A percentile compares a stretch with the other conserved stretches of the same genome.
Conservation (phyloP, 164 flowering plant species). For the Vitis amurensis region DNA sequence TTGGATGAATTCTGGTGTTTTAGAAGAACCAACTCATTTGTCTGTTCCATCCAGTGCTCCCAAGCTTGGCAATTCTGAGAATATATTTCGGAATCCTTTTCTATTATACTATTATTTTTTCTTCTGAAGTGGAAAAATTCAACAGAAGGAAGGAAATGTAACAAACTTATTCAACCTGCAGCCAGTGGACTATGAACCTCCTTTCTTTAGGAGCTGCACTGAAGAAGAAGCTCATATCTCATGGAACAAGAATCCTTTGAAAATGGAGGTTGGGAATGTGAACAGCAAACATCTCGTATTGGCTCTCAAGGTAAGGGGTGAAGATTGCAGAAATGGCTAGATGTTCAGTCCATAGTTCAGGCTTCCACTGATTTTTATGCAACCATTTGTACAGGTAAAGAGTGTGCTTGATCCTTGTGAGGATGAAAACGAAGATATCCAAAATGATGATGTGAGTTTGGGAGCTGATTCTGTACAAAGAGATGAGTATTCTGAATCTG, state of each 20-base stretch:
- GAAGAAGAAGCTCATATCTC: conserved; percentile 70
- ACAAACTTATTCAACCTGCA: conserved; percentile 32
- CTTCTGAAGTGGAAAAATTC: too few relatives aligned
- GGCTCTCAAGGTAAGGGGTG: conserved; percentile 68
- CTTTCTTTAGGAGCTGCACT: conserved; percentile 79
- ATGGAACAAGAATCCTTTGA: conserved; percentile 77
- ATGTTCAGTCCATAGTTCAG: not conserved
- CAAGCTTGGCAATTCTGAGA: too few relatives aligned
- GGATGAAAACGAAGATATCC: conserved; percentile 70
- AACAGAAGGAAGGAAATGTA: not conserved
- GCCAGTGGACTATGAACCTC: conserved; percentile 95
- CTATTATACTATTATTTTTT: too few relatives aligned
- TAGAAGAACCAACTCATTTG: too few relatives aligned
- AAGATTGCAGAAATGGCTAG: not conserved
- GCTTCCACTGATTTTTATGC: not conserved
- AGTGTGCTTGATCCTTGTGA: conserved; percentile 96
- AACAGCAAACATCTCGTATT: conserved; percentile 92
- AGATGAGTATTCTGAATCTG: conserved; percentile 62
- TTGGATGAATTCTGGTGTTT: too few relatives aligned
- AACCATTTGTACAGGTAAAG: conserved; percentile 56
- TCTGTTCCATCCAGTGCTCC: too few relatives aligned
- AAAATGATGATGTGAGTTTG: conserved; percentile 65
- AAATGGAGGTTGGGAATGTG: conserved; percentile 92
- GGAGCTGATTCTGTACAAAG: conserved; percentile 62
- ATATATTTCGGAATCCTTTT: too few relatives aligned